A percentile compares a stretch with the other conserved stretches of the same genome.
Conservation (phyloP, 2,329 filamentous ascomycete genomes). For the Acrodontium crateriforme region DNA sequence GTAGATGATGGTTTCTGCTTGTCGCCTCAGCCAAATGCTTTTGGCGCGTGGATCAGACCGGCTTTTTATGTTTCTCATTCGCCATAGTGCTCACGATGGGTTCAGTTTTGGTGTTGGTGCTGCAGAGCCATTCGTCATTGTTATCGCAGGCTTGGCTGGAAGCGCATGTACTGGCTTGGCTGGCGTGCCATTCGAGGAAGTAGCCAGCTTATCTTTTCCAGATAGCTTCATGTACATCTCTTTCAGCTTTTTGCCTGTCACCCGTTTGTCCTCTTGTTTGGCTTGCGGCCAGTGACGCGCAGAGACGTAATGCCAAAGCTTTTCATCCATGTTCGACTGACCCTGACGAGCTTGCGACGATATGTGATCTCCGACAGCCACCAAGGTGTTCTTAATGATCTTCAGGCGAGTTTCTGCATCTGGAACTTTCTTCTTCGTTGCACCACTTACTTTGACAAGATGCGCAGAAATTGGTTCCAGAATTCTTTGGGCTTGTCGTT, state of each 20-base stretch:
- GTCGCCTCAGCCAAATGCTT: too few relatives aligned
- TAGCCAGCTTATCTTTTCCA: slow-evolving; percentile 12
- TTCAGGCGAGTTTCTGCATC: slow-evolving; percentile 48
- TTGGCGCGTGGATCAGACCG: too few relatives aligned
- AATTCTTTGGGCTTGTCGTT: slow-evolving; percentile 38
- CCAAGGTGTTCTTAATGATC: slow-evolving; percentile 47
- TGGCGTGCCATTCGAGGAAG: slow-evolving; percentile 8
- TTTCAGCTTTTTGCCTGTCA: slow-evolving; percentile 22
- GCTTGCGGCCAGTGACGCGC: slow-evolving; percentile 24
- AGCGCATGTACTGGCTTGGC: slow-evolving; percentile 6
- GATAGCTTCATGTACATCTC: slow-evolving; percentile 25
- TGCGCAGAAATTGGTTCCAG: slow-evolving; percentile 47
- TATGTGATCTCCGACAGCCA: slow-evolving; percentile 50
- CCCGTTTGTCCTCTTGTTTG: slow-evolving; percentile 20
- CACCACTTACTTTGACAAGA: slow-evolving; percentile 45
- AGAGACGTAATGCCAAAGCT: slow-evolving; percentile 23
- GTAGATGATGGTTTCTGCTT: too few relatives aligned
- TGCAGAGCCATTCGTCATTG: slow-evolving; percentile 6
- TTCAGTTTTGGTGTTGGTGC: slow-evolving; percentile 1
- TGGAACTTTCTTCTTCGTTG: slow-evolving; percentile 48
- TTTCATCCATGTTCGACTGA: slow-evolving; percentile 13
- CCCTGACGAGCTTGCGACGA: slow-evolving; percentile 28
- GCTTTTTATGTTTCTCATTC: too few relatives aligned
- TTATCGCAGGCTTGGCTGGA: slow-evolving; percentile 3
- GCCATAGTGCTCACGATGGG: too few relatives aligned